A percentile compares a stretch with the other conserved stretches of the same genome.
phyloP scores from a whole-genome alignment of 2,329 filamentous ascomycete species.

The Curvularia hawaiiensis region DNA sequence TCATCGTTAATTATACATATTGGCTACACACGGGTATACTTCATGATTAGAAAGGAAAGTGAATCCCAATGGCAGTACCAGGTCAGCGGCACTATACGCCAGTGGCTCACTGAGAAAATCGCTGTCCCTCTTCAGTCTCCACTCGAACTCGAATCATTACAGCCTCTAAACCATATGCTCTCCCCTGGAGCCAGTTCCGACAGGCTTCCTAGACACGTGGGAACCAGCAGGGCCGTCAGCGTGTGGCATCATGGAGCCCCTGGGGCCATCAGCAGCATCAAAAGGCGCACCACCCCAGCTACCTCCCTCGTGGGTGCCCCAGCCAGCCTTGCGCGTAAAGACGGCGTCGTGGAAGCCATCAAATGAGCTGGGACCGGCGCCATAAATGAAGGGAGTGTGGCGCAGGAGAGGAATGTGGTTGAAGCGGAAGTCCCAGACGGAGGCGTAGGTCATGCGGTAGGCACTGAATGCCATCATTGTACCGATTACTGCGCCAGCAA shows the following conservation, averaged over 20 bases:
- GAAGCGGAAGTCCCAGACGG: slow-evolving; percentile 71
- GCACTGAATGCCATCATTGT: slow-evolving; percentile 67
- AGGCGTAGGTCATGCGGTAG: slow-evolving; percentile 71
- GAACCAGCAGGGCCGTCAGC: slow-evolving; percentile 37
- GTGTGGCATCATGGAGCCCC: slow-evolving; percentile 40
- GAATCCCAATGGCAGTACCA: not conserved
- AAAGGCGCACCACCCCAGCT: slow-evolving; percentile 51
- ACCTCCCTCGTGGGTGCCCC: slow-evolving; percentile 56
- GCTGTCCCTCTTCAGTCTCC: not conserved
- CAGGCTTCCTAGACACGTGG: slow-evolving; percentile 25
- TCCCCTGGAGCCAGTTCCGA: not conserved
- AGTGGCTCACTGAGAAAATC: too few species aligned
- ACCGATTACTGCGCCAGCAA: slow-evolving; percentile 69
- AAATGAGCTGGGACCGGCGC: slow-evolving; percentile 45
- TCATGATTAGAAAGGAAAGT: not conserved
- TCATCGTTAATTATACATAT: not conserved
- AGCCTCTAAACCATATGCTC: slow-evolving; percentile 14
- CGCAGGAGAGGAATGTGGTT: slow-evolving; percentile 70
- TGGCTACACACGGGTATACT: not conserved
- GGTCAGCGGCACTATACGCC: too few species aligned
- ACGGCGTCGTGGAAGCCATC: slow-evolving; percentile 59
- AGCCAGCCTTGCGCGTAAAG: slow-evolving; percentile 65
- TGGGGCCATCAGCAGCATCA: slow-evolving; percentile 48
- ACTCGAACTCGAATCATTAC: not conserved
- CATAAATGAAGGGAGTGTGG: slow-evolving; percentile 60